These are phyloP conservation scores for Geranium rotundifolium DNA, from an alignment of 345 rosid species.

Conservation along the genomic window DNA sequence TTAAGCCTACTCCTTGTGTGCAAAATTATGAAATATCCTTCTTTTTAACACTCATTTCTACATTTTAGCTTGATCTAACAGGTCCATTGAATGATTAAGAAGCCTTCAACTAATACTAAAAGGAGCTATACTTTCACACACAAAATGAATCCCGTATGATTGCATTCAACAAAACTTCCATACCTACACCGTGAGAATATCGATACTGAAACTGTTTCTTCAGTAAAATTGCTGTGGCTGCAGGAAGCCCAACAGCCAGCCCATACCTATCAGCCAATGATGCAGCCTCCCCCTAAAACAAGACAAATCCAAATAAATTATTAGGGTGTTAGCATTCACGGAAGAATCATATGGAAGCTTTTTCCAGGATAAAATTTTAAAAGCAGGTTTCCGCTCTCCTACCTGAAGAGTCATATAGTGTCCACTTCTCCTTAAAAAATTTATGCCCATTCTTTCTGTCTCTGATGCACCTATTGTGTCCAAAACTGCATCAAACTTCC, in stretches of 20 bases:
- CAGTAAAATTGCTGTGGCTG: conserved; percentile 55
- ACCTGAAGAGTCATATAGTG: conserved; percentile 94
- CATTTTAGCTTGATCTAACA: too few relatives aligned
- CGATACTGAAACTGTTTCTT: conserved; percentile 70
- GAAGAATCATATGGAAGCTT: conserved; percentile 1
- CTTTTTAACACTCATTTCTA: too few relatives aligned
- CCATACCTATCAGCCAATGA: conserved; percentile 76
- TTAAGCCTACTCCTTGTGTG: too few relatives aligned
- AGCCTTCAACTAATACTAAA: not conserved
- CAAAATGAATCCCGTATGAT: not conserved
- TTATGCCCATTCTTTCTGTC: conserved; percentile 70
- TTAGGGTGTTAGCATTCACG: not conserved
- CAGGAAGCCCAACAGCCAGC: conserved; percentile 66
- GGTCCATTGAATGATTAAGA: not conserved
- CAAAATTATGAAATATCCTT: too few relatives aligned
- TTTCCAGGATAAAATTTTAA: not conserved
- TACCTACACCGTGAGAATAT: conserved; percentile 87
- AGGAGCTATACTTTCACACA: not conserved
- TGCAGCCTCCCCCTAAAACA: conserved; percentile 79
- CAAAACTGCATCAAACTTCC: conserved; percentile 81
- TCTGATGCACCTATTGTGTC: conserved; percentile 91
- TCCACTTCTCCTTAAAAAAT: conserved; percentile 72
- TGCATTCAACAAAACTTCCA: not conserved
- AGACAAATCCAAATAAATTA: conserved; percentile 2
- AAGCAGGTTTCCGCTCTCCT: conserved; percentile 3